Percentiles rank a stretch among this genome's conserved stretches.
These are phyloP conservation scores for Herpotrichia juniperi DNA, from an alignment of 2,329 filamentous ascomycete genomes.

Conservation along the genomic window DNA sequence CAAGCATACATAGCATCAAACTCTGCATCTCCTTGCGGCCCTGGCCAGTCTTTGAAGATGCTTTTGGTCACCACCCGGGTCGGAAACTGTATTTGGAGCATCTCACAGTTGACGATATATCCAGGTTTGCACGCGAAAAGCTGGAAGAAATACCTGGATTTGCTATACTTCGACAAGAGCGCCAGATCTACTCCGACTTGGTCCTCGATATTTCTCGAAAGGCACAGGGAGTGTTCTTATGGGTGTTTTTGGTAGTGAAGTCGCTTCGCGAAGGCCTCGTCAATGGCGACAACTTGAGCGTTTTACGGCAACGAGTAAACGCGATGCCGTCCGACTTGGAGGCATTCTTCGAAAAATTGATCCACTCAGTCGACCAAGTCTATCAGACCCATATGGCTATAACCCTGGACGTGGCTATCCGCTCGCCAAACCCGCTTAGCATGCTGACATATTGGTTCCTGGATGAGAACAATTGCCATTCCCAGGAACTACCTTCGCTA, in stretches of 20 bases:
- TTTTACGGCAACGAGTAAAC: constrained; percentile 5
- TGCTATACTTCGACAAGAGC: not conserved
- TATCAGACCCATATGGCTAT: constrained; percentile 14
- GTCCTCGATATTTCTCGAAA: constrained; percentile 4
- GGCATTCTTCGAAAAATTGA: constrained; percentile 8
- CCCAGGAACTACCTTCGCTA: not conserved
- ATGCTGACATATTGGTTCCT: constrained; percentile 13
- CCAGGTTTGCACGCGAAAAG: constrained; percentile 6
- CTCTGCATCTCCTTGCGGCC: constrained; percentile 19
- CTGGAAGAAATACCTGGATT: not conserved
- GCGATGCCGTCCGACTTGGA: constrained; percentile 7
- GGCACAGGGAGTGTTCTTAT: constrained; percentile 13
- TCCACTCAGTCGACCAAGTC: constrained; percentile 5
- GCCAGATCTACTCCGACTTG: not conserved
- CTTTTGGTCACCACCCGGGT: not conserved
- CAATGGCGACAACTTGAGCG: constrained; percentile 7
- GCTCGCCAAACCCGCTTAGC: constrained; percentile 3
- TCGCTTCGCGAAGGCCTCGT: constrained; percentile 6
- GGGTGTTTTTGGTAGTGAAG: constrained; percentile 10
- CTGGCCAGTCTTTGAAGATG: constrained; percentile 14
- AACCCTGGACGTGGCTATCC: constrained; percentile 10
- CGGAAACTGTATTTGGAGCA: constrained; percentile 12
- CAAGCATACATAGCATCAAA: not conserved
- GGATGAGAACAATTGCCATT: constrained; percentile 2
- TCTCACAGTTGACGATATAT: constrained; percentile 17